A percentile compares a stretch with the other conserved stretches of the same genome.
Conservation (phyloP, 129 eudicot genomes). For the Erigeron canadensis region DNA sequence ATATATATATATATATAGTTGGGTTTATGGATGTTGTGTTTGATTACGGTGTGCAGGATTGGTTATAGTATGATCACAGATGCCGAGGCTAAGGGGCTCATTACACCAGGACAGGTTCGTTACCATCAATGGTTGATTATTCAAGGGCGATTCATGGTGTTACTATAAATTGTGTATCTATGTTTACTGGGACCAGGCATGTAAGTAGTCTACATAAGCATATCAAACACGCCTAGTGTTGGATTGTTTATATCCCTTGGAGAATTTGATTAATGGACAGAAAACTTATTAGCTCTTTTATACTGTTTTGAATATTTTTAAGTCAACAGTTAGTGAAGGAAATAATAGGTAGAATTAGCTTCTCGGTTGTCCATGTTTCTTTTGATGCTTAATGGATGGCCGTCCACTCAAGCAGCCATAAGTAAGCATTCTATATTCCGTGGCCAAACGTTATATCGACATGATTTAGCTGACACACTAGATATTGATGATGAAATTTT, state of each 20-base stretch:
- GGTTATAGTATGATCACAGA: constrained; percentile 96
- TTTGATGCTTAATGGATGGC: not conserved
- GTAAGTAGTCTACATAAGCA: not conserved
- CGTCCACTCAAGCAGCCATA: not conserved
- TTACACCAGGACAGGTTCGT: constrained; percentile 85
- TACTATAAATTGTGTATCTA: not conserved
- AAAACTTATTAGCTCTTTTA: not conserved
- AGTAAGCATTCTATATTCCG: not conserved
- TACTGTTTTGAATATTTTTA: not conserved
- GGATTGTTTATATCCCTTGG: not conserved
- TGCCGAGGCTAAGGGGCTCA: constrained; percentile 83
- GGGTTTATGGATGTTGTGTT: constrained; percentile 15
- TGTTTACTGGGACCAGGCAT: not conserved
- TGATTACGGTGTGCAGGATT: constrained; percentile 59
- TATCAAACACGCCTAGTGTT: not conserved
- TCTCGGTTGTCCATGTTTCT: not conserved
- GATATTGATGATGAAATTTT: not conserved
- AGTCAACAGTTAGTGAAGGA: not conserved
- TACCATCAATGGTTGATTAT: constrained; percentile 1
- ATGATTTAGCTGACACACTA: not conserved
- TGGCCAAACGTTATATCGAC: not conserved
- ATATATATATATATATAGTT: not conserved
- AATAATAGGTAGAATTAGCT: not conserved
- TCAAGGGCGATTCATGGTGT: not conserved
- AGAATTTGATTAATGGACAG: not conserved